Conservation (phyloP, 768 basidiomycete genomes). For the Tylopilus balloui region DNA sequence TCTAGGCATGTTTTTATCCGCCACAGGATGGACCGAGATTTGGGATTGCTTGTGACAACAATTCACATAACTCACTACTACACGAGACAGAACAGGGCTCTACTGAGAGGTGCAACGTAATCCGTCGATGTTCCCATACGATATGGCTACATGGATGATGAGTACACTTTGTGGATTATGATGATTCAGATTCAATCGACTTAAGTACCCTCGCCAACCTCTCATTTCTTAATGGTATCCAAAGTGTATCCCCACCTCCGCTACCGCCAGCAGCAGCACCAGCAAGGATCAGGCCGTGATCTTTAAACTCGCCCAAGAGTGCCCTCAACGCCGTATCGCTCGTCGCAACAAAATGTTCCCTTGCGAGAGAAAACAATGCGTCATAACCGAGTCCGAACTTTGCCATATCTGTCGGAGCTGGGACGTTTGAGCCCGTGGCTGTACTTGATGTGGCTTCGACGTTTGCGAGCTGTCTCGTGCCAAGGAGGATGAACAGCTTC, state of each 20-base stretch:
- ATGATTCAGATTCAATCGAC: constrained; percentile 22
- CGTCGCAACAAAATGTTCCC: constrained; percentile 83
- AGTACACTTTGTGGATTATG: constrained; percentile 7
- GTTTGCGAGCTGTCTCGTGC: constrained; percentile 59
- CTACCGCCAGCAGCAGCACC: constrained; percentile 39
- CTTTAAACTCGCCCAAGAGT: constrained; percentile 84
- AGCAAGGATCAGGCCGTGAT: constrained; percentile 77
- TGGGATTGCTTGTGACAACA: neutral
- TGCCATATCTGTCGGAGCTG: constrained; percentile 26
- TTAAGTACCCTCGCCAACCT: constrained; percentile 49
- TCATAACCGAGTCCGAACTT: constrained; percentile 61
- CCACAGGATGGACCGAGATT: too few species aligned
- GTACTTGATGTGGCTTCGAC: constrained; percentile 30
- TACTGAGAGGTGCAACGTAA: neutral
- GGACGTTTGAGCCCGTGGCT: constrained; percentile 4
- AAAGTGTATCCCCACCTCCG: constrained; percentile 57
- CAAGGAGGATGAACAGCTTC: constrained; percentile 74
- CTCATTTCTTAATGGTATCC: constrained; percentile 86
- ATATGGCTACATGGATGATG: neutral
- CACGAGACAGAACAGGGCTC: neutral
- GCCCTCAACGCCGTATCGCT: constrained; percentile 81
- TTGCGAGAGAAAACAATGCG: constrained; percentile 65
- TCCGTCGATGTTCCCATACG: neutral
- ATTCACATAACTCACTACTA: too few species aligned
- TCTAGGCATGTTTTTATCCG: too few species aligned